Evolutionary conservation across 2,329 filamentous ascomycete genomes (phyloP).

Genomic region (Coniochaeta hoffmannii): DNA sequence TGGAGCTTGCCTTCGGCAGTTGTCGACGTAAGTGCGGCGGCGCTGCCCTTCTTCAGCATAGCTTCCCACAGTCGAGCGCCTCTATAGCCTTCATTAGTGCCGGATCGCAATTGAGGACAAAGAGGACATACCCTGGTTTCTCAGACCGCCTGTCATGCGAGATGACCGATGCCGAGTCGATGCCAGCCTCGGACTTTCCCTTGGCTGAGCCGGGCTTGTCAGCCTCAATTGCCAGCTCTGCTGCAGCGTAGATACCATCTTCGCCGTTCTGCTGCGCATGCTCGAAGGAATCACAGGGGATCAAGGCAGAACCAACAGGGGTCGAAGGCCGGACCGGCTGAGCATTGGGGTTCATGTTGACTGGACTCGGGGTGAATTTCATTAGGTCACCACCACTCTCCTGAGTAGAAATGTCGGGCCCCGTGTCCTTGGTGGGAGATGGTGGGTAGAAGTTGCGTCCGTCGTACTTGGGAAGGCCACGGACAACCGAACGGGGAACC

Average conservation of each 20-base stretch:
- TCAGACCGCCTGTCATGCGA: conserved; percentile 14
- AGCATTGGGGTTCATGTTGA: conserved; percentile 1
- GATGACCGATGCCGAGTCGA: conserved; percentile 8
- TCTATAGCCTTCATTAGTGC: conserved; percentile 8
- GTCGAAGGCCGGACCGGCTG: conserved; percentile 1
- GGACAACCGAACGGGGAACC: conserved; percentile 39
- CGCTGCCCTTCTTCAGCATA: conserved; percentile 43
- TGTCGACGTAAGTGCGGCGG: not conserved
- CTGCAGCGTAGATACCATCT: not conserved
- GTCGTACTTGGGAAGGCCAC: conserved; percentile 55
- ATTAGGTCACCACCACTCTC: not conserved
- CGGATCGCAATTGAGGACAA: not conserved
- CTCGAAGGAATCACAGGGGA: not conserved
- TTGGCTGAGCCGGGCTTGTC: not conserved
- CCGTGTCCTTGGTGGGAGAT: conserved; percentile 37
- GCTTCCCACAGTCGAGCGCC: conserved; percentile 40
- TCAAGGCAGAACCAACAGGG: conserved; percentile 2
- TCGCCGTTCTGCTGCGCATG: not conserved
- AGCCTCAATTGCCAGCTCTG: not conserved
- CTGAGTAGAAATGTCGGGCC: not conserved
- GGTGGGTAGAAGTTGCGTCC: conserved; percentile 57
- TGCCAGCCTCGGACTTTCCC: conserved; percentile 5
- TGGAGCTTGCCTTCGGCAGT: conserved; percentile 44
- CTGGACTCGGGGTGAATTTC: not conserved
- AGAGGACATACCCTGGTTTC: conserved; percentile 23